These are phyloP conservation scores for Bruguiera parviflora DNA, from an alignment of 345 rosid species.

Conservation along the genomic window DNA sequence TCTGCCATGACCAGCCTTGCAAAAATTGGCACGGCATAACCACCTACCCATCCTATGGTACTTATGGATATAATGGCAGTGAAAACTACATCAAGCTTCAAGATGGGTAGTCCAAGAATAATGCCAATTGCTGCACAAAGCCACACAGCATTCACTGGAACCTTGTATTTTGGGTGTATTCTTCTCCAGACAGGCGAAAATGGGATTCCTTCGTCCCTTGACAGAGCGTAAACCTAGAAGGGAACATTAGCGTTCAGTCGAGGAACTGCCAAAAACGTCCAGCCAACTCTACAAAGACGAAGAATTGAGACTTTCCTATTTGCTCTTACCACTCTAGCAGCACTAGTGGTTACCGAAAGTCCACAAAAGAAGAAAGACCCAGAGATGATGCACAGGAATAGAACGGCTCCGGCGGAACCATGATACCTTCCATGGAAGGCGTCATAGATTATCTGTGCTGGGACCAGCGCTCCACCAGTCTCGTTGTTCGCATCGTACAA, in stretches of 20 bases:
- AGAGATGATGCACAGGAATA: conserved; percentile 53
- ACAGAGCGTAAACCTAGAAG: conserved; percentile 47
- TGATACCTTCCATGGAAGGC: conserved; percentile 67
- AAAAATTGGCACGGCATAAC: conserved; percentile 57
- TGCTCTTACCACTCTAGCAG: conserved; percentile 54
- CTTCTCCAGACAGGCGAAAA: conserved; percentile 50
- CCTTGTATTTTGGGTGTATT: conserved; percentile 56
- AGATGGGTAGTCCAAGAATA: conserved; percentile 53
- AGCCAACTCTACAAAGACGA: background rate
- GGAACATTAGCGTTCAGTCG: too few species aligned
- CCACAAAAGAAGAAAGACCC: conserved; percentile 68
- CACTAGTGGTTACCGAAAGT: conserved; percentile 60
- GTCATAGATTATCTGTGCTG: conserved; percentile 60
- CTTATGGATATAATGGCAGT: conserved; percentile 57
- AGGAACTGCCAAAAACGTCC: too few species aligned
- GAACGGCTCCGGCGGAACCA: conserved; percentile 48
- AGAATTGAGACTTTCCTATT: background rate
- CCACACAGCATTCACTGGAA: conserved; percentile 65
- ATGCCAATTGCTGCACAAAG: conserved; percentile 54
- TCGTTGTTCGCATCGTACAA: conserved; percentile 51
- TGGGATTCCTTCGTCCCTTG: conserved; percentile 58
- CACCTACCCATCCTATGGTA: conserved; percentile 69
- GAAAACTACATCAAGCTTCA: conserved; percentile 51
- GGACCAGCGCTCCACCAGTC: conserved; percentile 55
- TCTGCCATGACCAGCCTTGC: conserved; percentile 60